phyloP scores from a whole-genome alignment of 2,329 filamentous ascomycete genomes.

The Penicillium sp. region DNA sequence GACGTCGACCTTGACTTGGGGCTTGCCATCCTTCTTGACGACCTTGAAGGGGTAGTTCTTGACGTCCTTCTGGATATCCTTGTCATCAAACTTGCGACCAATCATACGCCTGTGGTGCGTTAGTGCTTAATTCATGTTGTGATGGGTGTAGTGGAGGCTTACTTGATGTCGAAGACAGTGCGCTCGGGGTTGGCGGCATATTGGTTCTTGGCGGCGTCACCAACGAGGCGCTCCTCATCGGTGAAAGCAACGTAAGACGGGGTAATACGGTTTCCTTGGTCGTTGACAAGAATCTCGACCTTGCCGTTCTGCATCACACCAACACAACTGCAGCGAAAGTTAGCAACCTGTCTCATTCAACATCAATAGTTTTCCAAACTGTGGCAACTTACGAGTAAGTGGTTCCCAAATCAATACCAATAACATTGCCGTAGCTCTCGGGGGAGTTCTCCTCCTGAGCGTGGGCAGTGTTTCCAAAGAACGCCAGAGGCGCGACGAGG shows the following conservation, averaged over 20 bases:
- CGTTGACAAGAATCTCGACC: slow-evolving; percentile 93
- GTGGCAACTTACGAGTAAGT: slow-evolving; percentile 57
- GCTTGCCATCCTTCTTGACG: slow-evolving; percentile 84
- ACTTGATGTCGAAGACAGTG: slow-evolving; percentile 83
- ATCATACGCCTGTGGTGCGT: slow-evolving; percentile 68
- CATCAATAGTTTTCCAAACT: background rate
- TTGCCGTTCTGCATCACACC: slow-evolving; percentile 96
- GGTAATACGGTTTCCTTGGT: slow-evolving; percentile 95
- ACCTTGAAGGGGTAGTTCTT: slow-evolving; percentile 99
- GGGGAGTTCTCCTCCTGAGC: slow-evolving; percentile 70
- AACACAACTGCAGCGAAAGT: slow-evolving; percentile 67
- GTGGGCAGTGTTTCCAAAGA: slow-evolving; percentile 67
- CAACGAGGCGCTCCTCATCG: slow-evolving; percentile 93
- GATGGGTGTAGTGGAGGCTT: slow-evolving; percentile 41
- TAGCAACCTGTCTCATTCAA: slow-evolving; percentile 9
- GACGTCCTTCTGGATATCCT: slow-evolving; percentile 85
- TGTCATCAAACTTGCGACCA: slow-evolving; percentile 77
- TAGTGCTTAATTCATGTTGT: slow-evolving; percentile 24
- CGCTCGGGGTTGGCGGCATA: slow-evolving; percentile 73
- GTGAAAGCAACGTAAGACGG: slow-evolving; percentile 95
- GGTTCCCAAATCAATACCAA: slow-evolving; percentile 94
- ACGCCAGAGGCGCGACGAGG: slow-evolving; percentile 78
- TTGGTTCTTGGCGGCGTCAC: slow-evolving; percentile 97
- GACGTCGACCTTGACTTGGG: slow-evolving; percentile 69
- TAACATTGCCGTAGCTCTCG: slow-evolving; percentile 81